phyloP scores from a whole-genome alignment of 805 yeast genomes.

The Saccharomycopsis vini region DNA sequence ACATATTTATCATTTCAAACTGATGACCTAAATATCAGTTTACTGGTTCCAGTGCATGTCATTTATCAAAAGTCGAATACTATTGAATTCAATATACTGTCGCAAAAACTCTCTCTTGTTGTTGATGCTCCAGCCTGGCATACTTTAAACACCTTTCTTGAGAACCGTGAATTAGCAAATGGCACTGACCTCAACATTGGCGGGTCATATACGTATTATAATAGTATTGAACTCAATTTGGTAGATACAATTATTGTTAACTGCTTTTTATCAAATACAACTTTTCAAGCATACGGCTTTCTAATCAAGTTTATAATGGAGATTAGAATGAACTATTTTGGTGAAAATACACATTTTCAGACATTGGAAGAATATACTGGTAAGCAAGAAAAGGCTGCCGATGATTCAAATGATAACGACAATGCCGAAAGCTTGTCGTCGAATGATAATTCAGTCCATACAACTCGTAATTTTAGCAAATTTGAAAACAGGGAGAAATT shows the following conservation, averaged over 20 bases:
- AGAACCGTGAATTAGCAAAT: slow-evolving; percentile 54
- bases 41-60: slow-evolving; percentile 51
- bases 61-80: slow-evolving; percentile 44
- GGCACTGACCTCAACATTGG: slow-evolving; percentile 49
- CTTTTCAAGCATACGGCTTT: slow-evolving; percentile 70
- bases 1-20: slow-evolving; percentile 70
- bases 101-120: slow-evolving; percentile 53
- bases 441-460: neutral
- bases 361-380: slow-evolving; percentile 76
- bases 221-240: slow-evolving; percentile 51
- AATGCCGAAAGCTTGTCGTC: neutral
- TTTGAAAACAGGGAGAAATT: slow-evolving; percentile 5
- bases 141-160: slow-evolving; percentile 65
- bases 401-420: neutral
- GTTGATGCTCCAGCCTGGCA: slow-evolving; percentile 90
- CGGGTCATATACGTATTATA: slow-evolving; percentile 59
- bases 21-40: slow-evolving; percentile 36
- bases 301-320: slow-evolving; percentile 66
- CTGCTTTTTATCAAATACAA: slow-evolving; percentile 56
- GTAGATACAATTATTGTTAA: slow-evolving; percentile 62
- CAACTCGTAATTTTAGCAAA: neutral
- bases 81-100: slow-evolving; percentile 39
- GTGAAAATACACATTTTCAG: slow-evolving; percentile 71
- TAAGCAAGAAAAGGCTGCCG: slow-evolving; percentile 17
- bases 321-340: slow-evolving; percentile 82